Percentiles rank a stretch among this genome's conserved stretches.
Evolutionary conservation across 2,329 filamentous ascomycete species (phyloP).

Genomic region (Ceratocystis papillata): DNA sequence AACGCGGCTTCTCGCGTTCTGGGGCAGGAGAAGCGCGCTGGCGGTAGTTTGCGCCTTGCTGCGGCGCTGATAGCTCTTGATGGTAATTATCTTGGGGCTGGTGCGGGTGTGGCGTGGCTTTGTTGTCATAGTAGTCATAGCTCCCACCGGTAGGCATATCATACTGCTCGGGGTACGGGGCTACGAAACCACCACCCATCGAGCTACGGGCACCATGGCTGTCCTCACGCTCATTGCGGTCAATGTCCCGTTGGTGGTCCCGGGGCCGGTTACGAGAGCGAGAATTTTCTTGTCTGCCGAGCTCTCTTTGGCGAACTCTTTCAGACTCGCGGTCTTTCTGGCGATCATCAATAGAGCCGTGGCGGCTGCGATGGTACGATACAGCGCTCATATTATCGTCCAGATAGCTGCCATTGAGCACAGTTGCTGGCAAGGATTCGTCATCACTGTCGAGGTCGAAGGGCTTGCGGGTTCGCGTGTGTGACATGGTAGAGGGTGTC

Average conservation of each 20-base stretch:
- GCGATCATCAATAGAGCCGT: background rate
- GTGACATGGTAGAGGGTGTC: conserved; percentile 21
- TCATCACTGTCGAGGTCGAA: conserved; percentile 23
- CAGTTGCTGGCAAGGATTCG: conserved; percentile 17
- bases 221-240: conserved; percentile 27
- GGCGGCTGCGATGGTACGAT: conserved; percentile 12
- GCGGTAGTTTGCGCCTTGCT: background rate
- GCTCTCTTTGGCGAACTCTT: background rate
- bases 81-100: conserved; percentile 6
- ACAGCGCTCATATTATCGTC: conserved; percentile 18
- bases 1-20: conserved; percentile 5
- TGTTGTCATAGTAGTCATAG: conserved; percentile 16
- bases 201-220: conserved; percentile 10
- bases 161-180: conserved; percentile 22
- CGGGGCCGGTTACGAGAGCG: background rate
- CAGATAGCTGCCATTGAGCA: conserved; percentile 19
- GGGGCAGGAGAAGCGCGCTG: conserved; percentile 15
- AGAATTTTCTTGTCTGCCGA: background rate
- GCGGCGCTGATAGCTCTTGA: conserved; percentile 1
- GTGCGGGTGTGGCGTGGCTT: conserved; percentile 7
- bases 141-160: conserved; percentile 13
- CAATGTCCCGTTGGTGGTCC: background rate
- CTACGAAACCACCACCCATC: background rate
- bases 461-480: conserved; percentile 23
- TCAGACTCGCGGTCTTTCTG: background rate